Base-by-base conservation (phyloP, 768 basidiomycete species). In the Symmetrospora coprosmae region DNA sequence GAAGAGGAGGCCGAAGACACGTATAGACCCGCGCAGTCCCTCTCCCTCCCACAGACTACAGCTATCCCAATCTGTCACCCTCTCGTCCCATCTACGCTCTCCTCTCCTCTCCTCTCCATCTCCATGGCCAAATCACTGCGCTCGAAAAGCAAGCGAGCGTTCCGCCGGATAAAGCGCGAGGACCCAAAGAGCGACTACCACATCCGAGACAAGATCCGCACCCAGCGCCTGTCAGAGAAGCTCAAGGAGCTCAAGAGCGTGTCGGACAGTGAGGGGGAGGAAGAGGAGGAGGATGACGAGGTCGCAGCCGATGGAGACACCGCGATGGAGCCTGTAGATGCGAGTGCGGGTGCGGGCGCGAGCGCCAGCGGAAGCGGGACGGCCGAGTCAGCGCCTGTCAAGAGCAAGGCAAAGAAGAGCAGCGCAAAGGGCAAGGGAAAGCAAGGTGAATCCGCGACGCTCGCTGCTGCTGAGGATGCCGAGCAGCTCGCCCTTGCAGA, bases 81-180 rank as follows among this genome's bases (percentile, higher is more conserved):
- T n/a, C n/a, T n/a, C n/a, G n/a, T n/a, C n/a, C n/a, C n/a, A n/a
- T n/a, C n/a, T n/a, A n/a, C n/a, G n/a, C n/a, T n/a, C 43, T 11
- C 7, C 7, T 21, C 27, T 25, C 19, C 21, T 21, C 43, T 46
- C 43, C 9, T 46, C 38, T 13, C 38, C 38, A 13, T 39, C 43
- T n/a, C 23, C 50, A 56, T 62, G 50, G 62, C 62, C 30, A 63
- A 63, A 31, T 63, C 62, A 43, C 46, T 63, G 13, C 52, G 52
- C 38, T 63, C 62, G 14, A 63, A 63, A 37, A n/a, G 43, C 9
- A 63, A 63, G 53, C 52, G 45, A 4, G 21, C 43, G 25, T 59
- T 59, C 55, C 17, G 56, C 16, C 23, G 17, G 19, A 37, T 56
- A 28, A 63, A 63, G 37, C 51, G 62, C 31, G 35, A 28, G 2